Percentiles rank a stretch among this genome's conserved stretches.
These are phyloP conservation scores for Lachancea lanzarotensis DNA, from an alignment of 805 yeast genomes.

Conservation along the genomic window DNA sequence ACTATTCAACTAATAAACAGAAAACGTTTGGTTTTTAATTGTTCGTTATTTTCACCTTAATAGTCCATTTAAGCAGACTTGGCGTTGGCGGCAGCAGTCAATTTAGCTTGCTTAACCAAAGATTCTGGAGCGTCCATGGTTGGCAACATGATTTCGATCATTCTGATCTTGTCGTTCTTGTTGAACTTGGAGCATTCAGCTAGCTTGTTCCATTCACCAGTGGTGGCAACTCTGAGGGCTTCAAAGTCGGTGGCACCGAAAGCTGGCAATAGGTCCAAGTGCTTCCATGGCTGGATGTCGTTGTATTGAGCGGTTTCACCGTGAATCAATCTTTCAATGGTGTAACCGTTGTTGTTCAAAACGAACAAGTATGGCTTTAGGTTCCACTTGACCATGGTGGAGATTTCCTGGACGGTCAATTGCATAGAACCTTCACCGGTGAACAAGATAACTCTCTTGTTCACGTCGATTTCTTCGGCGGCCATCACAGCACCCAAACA, in stretches of 20 bases:
- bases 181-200: conserved; percentile 43
- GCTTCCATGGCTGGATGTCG: conserved; percentile 64
- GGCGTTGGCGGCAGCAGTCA: conserved; percentile 46
- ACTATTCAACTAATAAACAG: neutral
- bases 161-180: conserved; percentile 51
- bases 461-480: conserved; percentile 54
- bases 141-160: conserved; percentile 62
- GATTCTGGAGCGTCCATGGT: conserved; percentile 64
- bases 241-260: conserved; percentile 49
- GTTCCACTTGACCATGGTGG: conserved; percentile 62
- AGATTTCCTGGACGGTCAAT: conserved; percentile 67
- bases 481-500: conserved; percentile 64
- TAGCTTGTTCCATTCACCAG: conserved; percentile 52
- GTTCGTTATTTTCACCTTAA: neutral
- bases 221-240: conserved; percentile 45
- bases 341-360: conserved; percentile 67
- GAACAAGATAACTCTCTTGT: conserved; percentile 57
- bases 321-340: conserved; percentile 69
- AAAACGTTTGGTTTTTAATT: neutral
- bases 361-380: conserved; percentile 63
- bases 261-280: conserved; percentile 47
- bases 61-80: conserved; percentile 19
- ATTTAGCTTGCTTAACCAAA: conserved; percentile 61
- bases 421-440: conserved; percentile 75
- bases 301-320: conserved; percentile 61